Base-by-base conservation (phyloP, 2,329 filamentous ascomycete genomes). In the Apiospora aurea region DNA sequence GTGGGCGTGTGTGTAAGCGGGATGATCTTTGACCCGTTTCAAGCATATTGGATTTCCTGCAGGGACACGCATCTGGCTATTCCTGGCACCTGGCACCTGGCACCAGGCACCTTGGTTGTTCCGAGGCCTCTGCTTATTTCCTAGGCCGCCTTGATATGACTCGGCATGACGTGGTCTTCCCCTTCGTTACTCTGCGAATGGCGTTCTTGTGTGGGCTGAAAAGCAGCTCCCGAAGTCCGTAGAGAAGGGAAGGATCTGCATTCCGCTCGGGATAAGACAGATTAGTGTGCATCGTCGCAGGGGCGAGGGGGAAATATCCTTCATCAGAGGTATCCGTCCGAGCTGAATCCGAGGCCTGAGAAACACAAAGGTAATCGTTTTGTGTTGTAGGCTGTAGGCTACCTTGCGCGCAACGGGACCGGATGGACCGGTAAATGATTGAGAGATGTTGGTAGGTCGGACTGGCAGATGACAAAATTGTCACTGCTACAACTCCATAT, bases 1-100 rank as follows among this genome's bases (percentile, higher is more conserved):
- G 67, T 68, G 67, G 67, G 24, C 34, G 57, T 41, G 57, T 24
- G 46, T n/a, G 57, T 64, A 64, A 38, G 57, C 57, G 57, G 57
- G 57, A 64, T 34, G 21, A 64, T 64, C 57, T 41, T 64, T n/a
- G 10, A 21, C 29, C 16, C 53, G 53, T 38, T 38, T 61, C 53
- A 57, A 21, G 51, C 51, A 57, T 29, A 57, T 57, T 34, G 16
- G 29, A 21, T 8, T 34, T 38, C 5, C 26, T 38, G 53, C 53
- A 61, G 26, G 53, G 53, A 26, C 24, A 10, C 53, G 24, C 26
- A 10, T 8, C 26, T 34, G 53, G 14, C 53, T 43, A 34, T 34
- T 18, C 2, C 53, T 14, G 24, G 51, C 46, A 26, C 53, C 26
- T 38, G 16, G 26, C 53, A 61, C 24, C 49, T 10, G n/a, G 51